Evolutionary conservation across 139 green algal genomes (phyloP).

Genomic region (Picochlorum sp.): DNA sequence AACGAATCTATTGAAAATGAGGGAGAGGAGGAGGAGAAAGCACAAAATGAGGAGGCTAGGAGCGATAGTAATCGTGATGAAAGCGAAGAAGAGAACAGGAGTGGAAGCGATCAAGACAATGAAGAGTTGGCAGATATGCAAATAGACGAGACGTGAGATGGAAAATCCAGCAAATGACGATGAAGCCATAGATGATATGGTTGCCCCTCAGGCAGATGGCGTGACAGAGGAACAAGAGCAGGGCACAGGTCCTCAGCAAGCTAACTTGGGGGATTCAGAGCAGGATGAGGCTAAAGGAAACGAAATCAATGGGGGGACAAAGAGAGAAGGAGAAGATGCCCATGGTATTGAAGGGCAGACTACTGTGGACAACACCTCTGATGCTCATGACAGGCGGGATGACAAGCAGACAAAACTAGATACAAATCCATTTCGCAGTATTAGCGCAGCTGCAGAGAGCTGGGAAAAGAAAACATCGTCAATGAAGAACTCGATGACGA

Average conservation of each 20-base stretch:
- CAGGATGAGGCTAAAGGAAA: constrained; percentile 8
- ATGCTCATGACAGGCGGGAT: background rate
- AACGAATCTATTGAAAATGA: constrained; percentile 11
- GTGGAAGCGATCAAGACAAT: constrained; percentile 9
- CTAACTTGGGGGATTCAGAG: constrained; percentile 6
- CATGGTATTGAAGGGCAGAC: background rate
- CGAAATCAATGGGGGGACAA: constrained; percentile 22
- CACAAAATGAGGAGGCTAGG: constrained; percentile 6
- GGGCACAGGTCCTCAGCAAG: constrained; percentile 14
- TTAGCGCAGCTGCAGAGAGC: constrained; percentile 62
- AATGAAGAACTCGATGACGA: constrained; percentile 34
- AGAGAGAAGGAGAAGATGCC: background rate
- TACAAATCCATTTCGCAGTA: constrained; percentile 58
- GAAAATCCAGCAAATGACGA: constrained; percentile 8
- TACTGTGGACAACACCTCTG: background rate
- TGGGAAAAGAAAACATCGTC: constrained; percentile 65
- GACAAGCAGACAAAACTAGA: background rate
- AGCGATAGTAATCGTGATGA: constrained; percentile 2
- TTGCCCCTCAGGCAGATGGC: constrained; percentile 13
- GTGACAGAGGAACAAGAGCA: constrained; percentile 4
- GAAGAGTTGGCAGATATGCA: background rate
- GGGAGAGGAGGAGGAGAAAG: constrained; percentile 20
- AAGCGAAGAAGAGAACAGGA: constrained; percentile 20
- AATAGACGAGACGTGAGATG: constrained; percentile 6
- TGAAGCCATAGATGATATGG: constrained; percentile 8